phyloP scores from a whole-genome alignment of 257 asterid genomes.

The Solanum medicagineum region DNA sequence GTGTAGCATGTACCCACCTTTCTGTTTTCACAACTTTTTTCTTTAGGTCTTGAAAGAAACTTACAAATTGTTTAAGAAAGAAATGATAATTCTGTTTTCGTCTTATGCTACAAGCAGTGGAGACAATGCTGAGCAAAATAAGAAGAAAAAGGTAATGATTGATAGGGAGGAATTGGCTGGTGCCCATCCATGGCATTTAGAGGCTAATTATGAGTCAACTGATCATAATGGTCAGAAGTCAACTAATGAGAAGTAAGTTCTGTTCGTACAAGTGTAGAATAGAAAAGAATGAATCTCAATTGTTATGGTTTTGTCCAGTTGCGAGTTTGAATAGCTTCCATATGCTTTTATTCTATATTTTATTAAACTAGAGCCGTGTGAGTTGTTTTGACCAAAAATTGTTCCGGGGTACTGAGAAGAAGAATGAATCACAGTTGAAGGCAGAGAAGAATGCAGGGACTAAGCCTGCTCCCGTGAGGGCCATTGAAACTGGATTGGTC shows the following conservation, averaged over 20 bases:
- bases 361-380: no score
- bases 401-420: no score
- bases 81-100: neutral
- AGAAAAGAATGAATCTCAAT: neutral
- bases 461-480: constrained; percentile 19
- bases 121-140: constrained; percentile 31
- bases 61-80: neutral
- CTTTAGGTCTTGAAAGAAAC: neutral
- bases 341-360: no score
- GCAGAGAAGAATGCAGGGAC: constrained; percentile 30
- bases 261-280: neutral
- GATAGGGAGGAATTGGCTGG: no score
- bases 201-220: neutral
- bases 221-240: constrained; percentile 25
- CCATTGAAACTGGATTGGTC: constrained; percentile 65
- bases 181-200: no score
- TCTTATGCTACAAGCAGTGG: neutral
- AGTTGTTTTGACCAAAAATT: no score
- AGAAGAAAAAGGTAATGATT: constrained; percentile 31
- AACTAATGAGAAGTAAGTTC: constrained; percentile 56
- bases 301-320: no score
- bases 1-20: constrained; percentile 25
- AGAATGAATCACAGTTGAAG: constrained; percentile 3
- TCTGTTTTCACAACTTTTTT: constrained; percentile 23
- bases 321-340: no score